phyloP scores from a whole-genome alignment of 1,139 yeast genomes.

The Hemisphaericaspora lyxosophila region DNA sequence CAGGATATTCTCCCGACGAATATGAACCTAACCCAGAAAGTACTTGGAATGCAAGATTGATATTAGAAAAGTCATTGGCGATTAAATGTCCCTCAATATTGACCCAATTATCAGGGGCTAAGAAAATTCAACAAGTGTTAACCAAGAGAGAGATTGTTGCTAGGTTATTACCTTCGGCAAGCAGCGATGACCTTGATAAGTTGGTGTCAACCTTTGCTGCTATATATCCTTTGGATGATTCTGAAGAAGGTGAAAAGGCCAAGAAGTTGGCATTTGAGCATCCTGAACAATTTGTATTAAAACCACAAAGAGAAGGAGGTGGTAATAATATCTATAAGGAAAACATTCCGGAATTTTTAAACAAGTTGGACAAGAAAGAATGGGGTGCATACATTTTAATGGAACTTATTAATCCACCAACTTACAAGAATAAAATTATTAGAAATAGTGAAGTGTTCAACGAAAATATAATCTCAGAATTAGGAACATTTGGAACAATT shows the following conservation, averaged over 20 bases:
- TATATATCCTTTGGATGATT: conserved; percentile 79
- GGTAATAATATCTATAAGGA: conserved; percentile 89
- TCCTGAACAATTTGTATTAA: conserved; percentile 76
- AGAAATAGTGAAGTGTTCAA: conserved; percentile 59
- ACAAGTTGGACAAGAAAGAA: conserved; percentile 58
- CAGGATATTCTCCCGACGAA: conserved; percentile 84
- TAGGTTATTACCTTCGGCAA: conserved; percentile 41
- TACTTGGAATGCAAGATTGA: conserved; percentile 77
- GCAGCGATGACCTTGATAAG: conserved; percentile 25
- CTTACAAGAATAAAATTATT: conserved; percentile 63
- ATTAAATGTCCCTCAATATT: conserved; percentile 88
- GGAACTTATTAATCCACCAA: conserved; percentile 86
- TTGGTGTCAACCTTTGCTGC: conserved; percentile 71
- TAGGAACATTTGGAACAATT: conserved; percentile 86
- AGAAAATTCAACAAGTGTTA: conserved; percentile 86
- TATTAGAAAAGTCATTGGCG: conserved; percentile 72
- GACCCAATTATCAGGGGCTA: conserved; percentile 90
- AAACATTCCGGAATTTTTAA: conserved; percentile 74
- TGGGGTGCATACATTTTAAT: conserved; percentile 93
- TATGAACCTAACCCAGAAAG: conserved; percentile 50
- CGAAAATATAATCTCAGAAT: conserved; percentile 80
- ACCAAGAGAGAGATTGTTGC: conserved; percentile 53
- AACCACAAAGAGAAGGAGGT: conserved; percentile 96
- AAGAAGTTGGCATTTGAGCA: conserved; percentile 62
- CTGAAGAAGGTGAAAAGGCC: conserved; percentile 64